Evolutionary conservation across 2,329 filamentous ascomycete genomes (phyloP), one percentile per base, ranked within the genome.

Genomic region (Colletotrichum euphorbiae): DNA sequence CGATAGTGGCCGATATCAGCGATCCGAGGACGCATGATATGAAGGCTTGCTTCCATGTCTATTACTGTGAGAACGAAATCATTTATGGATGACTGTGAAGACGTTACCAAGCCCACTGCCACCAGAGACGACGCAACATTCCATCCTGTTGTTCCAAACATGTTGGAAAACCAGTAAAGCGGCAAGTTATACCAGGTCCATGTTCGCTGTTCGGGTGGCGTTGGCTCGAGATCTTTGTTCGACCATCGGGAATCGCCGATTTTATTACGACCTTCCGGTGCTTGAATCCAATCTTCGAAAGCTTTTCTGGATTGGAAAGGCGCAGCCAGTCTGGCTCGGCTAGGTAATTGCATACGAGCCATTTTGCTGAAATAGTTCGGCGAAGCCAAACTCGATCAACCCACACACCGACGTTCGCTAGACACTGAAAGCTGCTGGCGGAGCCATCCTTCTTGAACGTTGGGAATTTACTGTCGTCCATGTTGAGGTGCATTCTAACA

Each of bases 211-310:
- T 73, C 69, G 4, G 68, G 65, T 3, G 71, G 74, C 8, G 74
- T 77, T 17, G 74, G 75, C 54, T 76, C 74, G 17, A 77, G 70
- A 55, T 77, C 75, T 38, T 74, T 72, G 70, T 77, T 77, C 4
- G 75, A 73, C 75, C 75, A 77, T 59, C 69, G 70, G 12, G 72
- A 51, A 60, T 73, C 70, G 33, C 74, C 73, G 9, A 76, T 65
- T 21, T 40, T 59, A 11, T 50, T 31, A 33, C 70, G 70, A 4
- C 71, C 73, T 1, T 73, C 63, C 6, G 51, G 54, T 2, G 63
- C 59, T 59, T 71, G 72, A 19, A 72, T 21, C 57, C 74, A 75
- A 9, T 74, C 69, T 36, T 61, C 7, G 12, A 76, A 75, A 1
- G 73, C 71, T 7, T 71, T 68, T 33, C 46, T 69, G 3, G 72